These are phyloP conservation scores for Kockovaella imperatae DNA, from an alignment of 768 basidiomycete genomes.

Conservation along the genomic window DNA sequence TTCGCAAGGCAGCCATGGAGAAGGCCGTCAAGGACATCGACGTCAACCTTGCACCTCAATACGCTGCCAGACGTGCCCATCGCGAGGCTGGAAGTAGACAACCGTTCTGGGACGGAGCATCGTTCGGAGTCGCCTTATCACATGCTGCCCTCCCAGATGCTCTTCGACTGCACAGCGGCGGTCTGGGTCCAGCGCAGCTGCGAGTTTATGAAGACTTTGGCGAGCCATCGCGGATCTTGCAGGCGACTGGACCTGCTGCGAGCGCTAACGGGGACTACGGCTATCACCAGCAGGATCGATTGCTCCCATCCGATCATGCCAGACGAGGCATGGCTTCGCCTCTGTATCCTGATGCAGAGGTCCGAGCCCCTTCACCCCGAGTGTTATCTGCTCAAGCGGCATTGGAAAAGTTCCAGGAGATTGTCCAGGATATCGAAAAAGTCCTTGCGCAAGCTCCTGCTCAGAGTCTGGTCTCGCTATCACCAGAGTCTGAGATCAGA, in stretches of 20 bases:
- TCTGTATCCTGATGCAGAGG: slow-evolving; percentile 11
- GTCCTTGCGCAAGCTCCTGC: slow-evolving; percentile 66
- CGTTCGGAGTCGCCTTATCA: slow-evolving; percentile 52
- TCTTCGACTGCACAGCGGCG: slow-evolving; percentile 71
- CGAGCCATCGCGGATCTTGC: slow-evolving; percentile 49
- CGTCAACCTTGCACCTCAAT: slow-evolving; percentile 72
- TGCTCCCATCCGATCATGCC: slow-evolving; percentile 22
- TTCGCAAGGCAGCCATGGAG: slow-evolving; percentile 97
- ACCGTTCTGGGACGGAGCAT: slow-evolving; percentile 81
- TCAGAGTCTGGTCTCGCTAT: slow-evolving; percentile 61
- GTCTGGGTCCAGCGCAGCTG: slow-evolving; percentile 70
- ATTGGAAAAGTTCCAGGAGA: slow-evolving; percentile 70
- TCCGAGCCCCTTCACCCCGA: slow-evolving; percentile 22
- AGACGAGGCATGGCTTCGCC: slow-evolving; percentile 31
- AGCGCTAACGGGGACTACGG: slow-evolving; percentile 20
- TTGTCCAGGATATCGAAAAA: slow-evolving; percentile 66
- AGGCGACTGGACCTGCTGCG: slow-evolving; percentile 47
- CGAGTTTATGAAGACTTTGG: slow-evolving; percentile 96
- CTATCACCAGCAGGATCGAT: slow-evolving; percentile 13
- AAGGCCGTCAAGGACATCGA: slow-evolving; percentile 87
- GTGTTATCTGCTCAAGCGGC: slow-evolving; percentile 60
- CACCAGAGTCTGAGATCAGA: slow-evolving; percentile 78
- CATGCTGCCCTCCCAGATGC: slow-evolving; percentile 81
- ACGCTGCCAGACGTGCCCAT: slow-evolving; percentile 75
- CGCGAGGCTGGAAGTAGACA: slow-evolving; percentile 52